Percentiles rank a stretch among this genome's conserved stretches.
Evolutionary conservation across 805 yeast species (phyloP).

Genomic region (Pichia cephalocereana): DNA sequence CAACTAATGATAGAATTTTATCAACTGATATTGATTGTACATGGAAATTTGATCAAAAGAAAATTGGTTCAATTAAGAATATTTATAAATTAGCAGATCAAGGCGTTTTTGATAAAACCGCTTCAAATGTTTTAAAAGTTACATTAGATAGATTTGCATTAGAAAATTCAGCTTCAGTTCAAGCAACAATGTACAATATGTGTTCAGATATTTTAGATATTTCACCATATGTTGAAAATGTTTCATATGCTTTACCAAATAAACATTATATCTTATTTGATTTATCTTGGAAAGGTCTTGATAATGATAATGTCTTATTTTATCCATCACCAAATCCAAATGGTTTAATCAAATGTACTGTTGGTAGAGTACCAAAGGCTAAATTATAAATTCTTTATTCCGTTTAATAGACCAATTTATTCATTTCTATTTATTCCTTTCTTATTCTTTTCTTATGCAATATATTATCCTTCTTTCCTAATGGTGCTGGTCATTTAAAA

Average conservation of each 20-base stretch:
- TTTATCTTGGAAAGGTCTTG: slow-evolving; percentile 74
- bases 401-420: not conserved
- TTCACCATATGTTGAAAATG: slow-evolving; percentile 51
- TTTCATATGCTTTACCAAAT: slow-evolving; percentile 76
- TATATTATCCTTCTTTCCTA: not conserved
- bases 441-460: not conserved
- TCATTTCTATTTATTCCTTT: too few relatives aligned
- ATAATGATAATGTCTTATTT: slow-evolving; percentile 72
- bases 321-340: slow-evolving; percentile 91
- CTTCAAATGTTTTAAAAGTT: slow-evolving; percentile 49
- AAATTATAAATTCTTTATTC: slow-evolving; percentile 32
- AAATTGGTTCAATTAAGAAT: slow-evolving; percentile 39
- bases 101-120: slow-evolving; percentile 59
- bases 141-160: slow-evolving; percentile 73
- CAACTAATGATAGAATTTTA: slow-evolving; percentile 76
- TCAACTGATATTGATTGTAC: slow-evolving; percentile 76
- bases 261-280: slow-evolving; percentile 83
- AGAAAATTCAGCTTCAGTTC: slow-evolving; percentile 90
- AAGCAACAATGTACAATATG: slow-evolving; percentile 96
- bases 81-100: slow-evolving; percentile 44
- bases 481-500: slow-evolving; percentile 10
- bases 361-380: slow-evolving; percentile 55
- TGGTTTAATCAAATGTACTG: slow-evolving; percentile 83
- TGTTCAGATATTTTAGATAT: slow-evolving; percentile 55
- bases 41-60: slow-evolving; percentile 55